Percentiles rank a stretch among this genome's conserved stretches.
These are phyloP conservation scores for Mycena amicta DNA, from an alignment of 768 basidiomycete species.

Conservation along the genomic window DNA sequence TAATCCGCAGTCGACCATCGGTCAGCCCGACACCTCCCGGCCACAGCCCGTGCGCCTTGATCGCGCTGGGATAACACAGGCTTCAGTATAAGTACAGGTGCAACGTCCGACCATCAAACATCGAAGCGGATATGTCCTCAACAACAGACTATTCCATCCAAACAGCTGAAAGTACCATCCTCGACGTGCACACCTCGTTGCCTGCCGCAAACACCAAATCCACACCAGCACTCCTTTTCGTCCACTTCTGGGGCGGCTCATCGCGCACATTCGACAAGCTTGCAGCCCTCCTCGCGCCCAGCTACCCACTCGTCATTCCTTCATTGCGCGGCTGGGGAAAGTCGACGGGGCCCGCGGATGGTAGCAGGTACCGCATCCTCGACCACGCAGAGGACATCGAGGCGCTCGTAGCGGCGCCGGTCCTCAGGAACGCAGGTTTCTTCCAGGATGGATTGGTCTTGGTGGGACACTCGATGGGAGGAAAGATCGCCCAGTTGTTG, in stretches of 20 bases:
- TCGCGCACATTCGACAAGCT: conserved; percentile 1
- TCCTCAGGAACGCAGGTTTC: conserved; percentile 2
- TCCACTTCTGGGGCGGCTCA: conserved; percentile 19
- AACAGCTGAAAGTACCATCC: neutral
- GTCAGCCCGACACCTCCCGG: too few species aligned
- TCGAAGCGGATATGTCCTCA: too few species aligned
- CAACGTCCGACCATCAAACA: too few species aligned
- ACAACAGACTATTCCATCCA: neutral
- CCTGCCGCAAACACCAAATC: neutral
- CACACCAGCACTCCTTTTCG: conserved; percentile 9
- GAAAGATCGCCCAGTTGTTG: conserved; percentile 16
- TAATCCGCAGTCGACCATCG: too few species aligned
- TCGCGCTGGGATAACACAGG: too few species aligned
- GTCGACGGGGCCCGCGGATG: conserved; percentile 9
- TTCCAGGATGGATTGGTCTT: conserved; percentile 8
- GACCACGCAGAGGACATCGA: conserved; percentile 12
- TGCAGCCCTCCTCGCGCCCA: neutral
- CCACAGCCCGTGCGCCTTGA: too few species aligned
- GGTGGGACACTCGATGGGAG: conserved; percentile 18
- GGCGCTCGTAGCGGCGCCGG: conserved; percentile 4
- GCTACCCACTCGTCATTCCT: conserved; percentile 6
- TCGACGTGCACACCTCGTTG: conserved; percentile 7
- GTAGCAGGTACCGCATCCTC: conserved; percentile 2
- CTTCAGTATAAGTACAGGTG: too few species aligned
- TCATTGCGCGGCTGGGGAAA: conserved; percentile 10